phyloP scores from a whole-genome alignment of 2,329 filamentous ascomycete genomes.

The Lachnellula subtilissima region DNA sequence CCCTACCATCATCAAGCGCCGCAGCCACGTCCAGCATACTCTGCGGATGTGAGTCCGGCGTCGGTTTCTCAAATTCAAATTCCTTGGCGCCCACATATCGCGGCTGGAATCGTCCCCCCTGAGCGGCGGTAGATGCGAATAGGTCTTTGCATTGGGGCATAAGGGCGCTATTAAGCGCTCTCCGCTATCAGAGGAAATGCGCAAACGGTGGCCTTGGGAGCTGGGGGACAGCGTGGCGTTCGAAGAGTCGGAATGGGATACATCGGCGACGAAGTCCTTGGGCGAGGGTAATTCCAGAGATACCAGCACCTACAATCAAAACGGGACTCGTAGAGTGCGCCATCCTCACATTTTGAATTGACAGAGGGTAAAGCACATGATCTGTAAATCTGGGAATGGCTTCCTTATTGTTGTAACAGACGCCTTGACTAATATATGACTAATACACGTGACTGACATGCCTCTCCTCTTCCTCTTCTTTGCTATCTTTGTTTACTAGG shows the following conservation, averaged over 20 bases:
- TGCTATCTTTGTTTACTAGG: no score
- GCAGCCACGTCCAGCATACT: conserved; percentile 29
- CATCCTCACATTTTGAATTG: no score
- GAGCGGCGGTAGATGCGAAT: neutral
- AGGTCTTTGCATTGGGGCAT: neutral
- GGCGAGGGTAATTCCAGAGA: conserved; percentile 30
- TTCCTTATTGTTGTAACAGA: no score
- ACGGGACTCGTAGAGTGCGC: neutral
- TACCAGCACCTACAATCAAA: conserved; percentile 29
- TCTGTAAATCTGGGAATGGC: no score
- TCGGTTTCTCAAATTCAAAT: neutral
- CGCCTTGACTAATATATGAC: no score
- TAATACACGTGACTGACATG: no score
- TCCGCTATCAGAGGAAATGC: neutral
- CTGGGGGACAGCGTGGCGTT: neutral
- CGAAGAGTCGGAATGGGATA: conserved; percentile 1
- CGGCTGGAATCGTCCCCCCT: neutral
- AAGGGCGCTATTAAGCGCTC: neutral
- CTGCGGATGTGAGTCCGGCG: neutral
- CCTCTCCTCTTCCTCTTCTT: no score
- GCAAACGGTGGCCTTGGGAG: conserved; percentile 1
- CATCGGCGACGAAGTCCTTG: conserved; percentile 11
- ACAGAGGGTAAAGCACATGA: no score
- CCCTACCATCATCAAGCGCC: conserved; percentile 22
- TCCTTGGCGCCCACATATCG: conserved; percentile 4